phyloP scores from a whole-genome alignment of 2,329 filamentous ascomycete genomes.

The Chaetomium olivaceum region DNA sequence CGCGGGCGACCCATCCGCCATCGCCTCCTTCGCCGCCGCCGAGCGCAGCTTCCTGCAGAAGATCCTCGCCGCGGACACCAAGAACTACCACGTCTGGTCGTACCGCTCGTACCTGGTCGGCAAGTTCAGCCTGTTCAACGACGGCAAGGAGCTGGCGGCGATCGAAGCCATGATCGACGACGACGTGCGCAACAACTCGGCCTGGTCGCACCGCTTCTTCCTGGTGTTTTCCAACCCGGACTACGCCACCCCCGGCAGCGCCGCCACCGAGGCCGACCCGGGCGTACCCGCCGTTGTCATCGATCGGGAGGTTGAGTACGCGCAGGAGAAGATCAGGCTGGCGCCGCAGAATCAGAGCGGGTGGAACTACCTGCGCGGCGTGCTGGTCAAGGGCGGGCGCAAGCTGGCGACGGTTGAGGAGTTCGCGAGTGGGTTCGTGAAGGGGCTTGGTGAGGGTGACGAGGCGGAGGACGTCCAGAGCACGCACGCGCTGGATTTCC shows the following conservation, averaged over 20 bases:
- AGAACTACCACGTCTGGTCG: constrained; percentile 99
- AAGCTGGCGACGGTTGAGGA: constrained; percentile 46
- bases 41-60: constrained; percentile 74
- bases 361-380: constrained; percentile 88
- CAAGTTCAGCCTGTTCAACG: constrained; percentile 66
- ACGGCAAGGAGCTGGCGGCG: constrained; percentile 64
- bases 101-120: constrained; percentile 75
- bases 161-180: constrained; percentile 71
- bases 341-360: constrained; percentile 93
- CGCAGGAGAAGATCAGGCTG: constrained; percentile 69
- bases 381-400: constrained; percentile 66
- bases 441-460: constrained; percentile 45
- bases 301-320: constrained; percentile 73
- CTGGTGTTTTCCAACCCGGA: constrained; percentile 72
- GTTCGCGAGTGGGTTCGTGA: constrained; percentile 56
- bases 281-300: constrained; percentile 63
- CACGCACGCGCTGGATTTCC: constrained; percentile 68
- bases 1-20: constrained; percentile 57
- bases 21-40: constrained; percentile 59
- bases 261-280: constrained; percentile 55
- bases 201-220: constrained; percentile 97
- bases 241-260: constrained; percentile 48
- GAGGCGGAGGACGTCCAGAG: constrained; percentile 56
- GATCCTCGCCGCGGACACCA: constrained; percentile 84
- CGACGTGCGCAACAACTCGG: constrained; percentile 93